Evolutionary conservation across 2,329 filamentous ascomycete species (phyloP), one percentile per base, ranked within the genome.

Genomic region (Monosporascus sp.): DNA sequence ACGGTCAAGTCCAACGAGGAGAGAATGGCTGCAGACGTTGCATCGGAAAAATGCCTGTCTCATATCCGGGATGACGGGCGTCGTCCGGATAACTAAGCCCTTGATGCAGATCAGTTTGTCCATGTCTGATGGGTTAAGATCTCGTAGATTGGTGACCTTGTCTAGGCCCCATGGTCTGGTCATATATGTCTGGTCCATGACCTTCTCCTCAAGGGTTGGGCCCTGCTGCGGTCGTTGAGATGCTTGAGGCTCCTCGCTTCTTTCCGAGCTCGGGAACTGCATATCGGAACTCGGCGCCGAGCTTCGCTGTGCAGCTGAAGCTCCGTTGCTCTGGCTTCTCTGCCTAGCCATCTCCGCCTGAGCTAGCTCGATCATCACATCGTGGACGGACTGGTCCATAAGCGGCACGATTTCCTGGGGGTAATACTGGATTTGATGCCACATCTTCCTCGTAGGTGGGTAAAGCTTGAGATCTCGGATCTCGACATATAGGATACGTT

Each of bases 41-140:
- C 94, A 99, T 58, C 90, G 88, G 82, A 99, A 99, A 74, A 96
- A 97, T 0, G 94, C 94, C 68, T 96, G 90, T 74, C 95, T 97
- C 95, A 99, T 99, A 65, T 99, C 94, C 0, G 94, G 94, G 59
- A 99, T 97, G 60, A 99, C 89, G 1, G 94, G 91, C 0, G 94
- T 97, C 3, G 94, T 89, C 57, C 94, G 86, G 65, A 99, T 99
- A 56, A 99, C 94, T 17, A 99, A 79, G 46, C 94, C 94, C 73
- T 97, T 99, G 72, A 99, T 87, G 60, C 87, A 90, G 60, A 99
- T 87, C 60, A 99, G 82, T 67, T 95, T 95, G 72, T 99, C 95
- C 83, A 97, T 96, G 66, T 97, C 87, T 52, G 88, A 88, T 5
- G 94, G 94, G 67, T 99, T 96, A 37, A 99, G 79, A 57, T 97